phyloP scores from a whole-genome alignment of 2,329 filamentous ascomycete genomes.

The Dactylellina leptospora region DNA sequence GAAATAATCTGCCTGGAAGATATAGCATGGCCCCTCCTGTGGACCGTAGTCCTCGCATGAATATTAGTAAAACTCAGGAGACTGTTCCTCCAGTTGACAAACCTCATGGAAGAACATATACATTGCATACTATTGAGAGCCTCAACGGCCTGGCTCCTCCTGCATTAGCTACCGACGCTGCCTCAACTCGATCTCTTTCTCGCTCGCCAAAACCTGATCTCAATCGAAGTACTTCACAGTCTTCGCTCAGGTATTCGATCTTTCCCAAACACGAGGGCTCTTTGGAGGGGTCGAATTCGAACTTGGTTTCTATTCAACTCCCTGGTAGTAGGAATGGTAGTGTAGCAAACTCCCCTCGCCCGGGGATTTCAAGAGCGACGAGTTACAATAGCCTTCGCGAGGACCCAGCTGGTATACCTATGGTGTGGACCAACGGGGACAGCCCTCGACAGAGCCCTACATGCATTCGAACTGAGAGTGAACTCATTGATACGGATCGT shows the following conservation, averaged over 20 bases:
- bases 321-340: neutral
- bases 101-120: constrained; percentile 30
- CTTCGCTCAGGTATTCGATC: constrained; percentile 28
- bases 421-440: constrained; percentile 47
- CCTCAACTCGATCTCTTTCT: constrained; percentile 16
- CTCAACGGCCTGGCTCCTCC: constrained; percentile 9
- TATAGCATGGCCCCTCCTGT: constrained; percentile 32
- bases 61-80: constrained; percentile 17
- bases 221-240: constrained; percentile 15
- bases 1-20: constrained; percentile 11
- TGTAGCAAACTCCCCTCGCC: constrained; percentile 11
- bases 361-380: constrained; percentile 19
- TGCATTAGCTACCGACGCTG: neutral
- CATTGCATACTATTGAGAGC: constrained; percentile 11
- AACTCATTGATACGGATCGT: neutral
- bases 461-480: constrained; percentile 9
- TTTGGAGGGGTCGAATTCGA: constrained; percentile 11
- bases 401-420: constrained; percentile 42
- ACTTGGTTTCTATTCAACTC: constrained; percentile 9
- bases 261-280: constrained; percentile 21
- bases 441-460: constrained; percentile 46
- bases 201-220: constrained; percentile 18
- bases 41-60: constrained; percentile 7
- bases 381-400: constrained; percentile 46
- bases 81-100: neutral